Conservation (phyloP, 768 basidiomycete genomes). For the Auricularia heimuer region DNA sequence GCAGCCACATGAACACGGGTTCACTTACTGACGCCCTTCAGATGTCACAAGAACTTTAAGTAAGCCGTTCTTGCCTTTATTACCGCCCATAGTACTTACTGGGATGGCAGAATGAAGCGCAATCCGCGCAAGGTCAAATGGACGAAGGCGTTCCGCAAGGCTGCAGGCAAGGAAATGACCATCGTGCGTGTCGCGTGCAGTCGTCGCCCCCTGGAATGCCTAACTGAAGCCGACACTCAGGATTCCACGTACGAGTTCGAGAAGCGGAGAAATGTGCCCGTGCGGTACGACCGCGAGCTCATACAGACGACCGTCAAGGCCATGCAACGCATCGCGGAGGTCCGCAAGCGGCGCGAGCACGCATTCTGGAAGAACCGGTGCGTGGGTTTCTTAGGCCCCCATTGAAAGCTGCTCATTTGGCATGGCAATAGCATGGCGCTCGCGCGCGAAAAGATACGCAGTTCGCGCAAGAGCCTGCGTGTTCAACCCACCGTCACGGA, state of each 20-base stretch:
- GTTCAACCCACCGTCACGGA: slow-evolving; percentile 58
- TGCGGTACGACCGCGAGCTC: slow-evolving; percentile 92
- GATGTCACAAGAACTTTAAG: slow-evolving; percentile 99
- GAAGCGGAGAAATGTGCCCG: slow-evolving; percentile 94
- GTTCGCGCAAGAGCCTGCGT: slow-evolving; percentile 31
- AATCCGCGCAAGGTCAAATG: slow-evolving; percentile 98
- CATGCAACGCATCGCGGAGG: slow-evolving; percentile 91
- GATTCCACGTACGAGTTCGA: slow-evolving; percentile 99
- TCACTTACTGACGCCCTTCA: slow-evolving; percentile 20
- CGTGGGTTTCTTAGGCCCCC: slow-evolving; percentile 9
- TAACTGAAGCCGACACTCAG: slow-evolving; percentile 29
- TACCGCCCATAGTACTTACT: background rate
- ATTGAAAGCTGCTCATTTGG: slow-evolving; percentile 1
- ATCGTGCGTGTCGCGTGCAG: slow-evolving; percentile 49
- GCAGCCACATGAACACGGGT: background rate
- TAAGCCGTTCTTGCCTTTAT: slow-evolving; percentile 24
- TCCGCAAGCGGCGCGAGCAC: slow-evolving; percentile 80
- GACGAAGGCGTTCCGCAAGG: slow-evolving; percentile 99
- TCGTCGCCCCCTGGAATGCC: background rate
- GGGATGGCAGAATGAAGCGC: slow-evolving; percentile 78
- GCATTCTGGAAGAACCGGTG: slow-evolving; percentile 94
- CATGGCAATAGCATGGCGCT: slow-evolving; percentile 62
- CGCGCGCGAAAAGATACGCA: slow-evolving; percentile 51
- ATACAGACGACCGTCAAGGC: slow-evolving; percentile 89
- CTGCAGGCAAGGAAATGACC: slow-evolving; percentile 99